Evolutionary conservation across 2,329 filamentous ascomycete genomes (phyloP), one percentile per base, ranked within the genome.

Genomic region (Graphilbum fragrans): DNA sequence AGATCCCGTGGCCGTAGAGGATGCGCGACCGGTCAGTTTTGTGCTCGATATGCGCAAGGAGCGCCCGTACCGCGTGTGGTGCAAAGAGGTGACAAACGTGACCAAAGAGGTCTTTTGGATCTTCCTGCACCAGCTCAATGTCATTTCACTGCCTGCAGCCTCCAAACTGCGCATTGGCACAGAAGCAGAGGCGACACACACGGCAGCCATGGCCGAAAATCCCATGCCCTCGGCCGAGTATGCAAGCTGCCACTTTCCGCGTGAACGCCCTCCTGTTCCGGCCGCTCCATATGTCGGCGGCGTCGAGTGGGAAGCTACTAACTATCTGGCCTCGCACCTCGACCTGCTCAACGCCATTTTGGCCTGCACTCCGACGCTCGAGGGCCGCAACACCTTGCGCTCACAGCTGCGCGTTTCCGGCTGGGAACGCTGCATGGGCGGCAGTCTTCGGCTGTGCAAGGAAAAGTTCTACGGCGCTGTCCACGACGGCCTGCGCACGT

Each of bases 71-170:
- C 82, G 86, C 27, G 75, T 94, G 3, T 98, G 90, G 90, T 86
- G 82, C 62, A 92, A 88, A 59, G 92, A 98, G 62, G 78, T 90
- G 17, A 80, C 81, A 45, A 88, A 84, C 52, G 90, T 96, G 37
- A 94, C 88, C 34, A 95, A 95, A 60, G 90, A 98, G 59, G 90
- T 96, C 22, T 98, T 98, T 58, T 98, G 90, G 90, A 96, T 96
- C 57, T 98, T 96, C 64, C 70, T 96, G 41, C 90, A 96, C 61
- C 84, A 94, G 51, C 69, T 94, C 44, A 96, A 96, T 53, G 80
- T 95, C 36, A 74, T 96, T 31, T 72, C 86, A 19, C 60, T 84
- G 27, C 74, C 80, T 33, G 31, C 41, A 3, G 38, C 42, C 23
- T 20, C 33, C 17, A 42, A 32, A n/a, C n/a, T n/a, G n/a, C n/a